These are phyloP conservation scores for Oryza glaberrima DNA, from an alignment of 176 grass and related monocot genomes.

Conservation along the genomic window DNA sequence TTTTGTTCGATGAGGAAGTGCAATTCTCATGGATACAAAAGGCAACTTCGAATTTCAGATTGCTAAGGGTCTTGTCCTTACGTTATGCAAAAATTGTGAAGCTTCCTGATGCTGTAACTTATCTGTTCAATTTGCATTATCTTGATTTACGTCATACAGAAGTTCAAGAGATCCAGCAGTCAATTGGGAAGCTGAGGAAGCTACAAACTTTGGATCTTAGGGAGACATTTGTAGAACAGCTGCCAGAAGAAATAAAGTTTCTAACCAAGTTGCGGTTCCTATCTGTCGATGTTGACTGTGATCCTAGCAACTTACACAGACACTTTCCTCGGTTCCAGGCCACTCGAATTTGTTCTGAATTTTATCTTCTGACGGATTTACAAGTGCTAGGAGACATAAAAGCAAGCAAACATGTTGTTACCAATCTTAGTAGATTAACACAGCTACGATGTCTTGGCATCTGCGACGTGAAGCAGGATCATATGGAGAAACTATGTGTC, in stretches of 20 bases:
- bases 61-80: background rate
- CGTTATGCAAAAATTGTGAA: no score
- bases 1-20: background rate
- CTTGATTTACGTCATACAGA: background rate
- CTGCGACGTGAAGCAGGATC: background rate
- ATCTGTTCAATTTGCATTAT: constrained; percentile 22
- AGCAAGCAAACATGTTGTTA: background rate
- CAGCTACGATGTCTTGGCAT: background rate
- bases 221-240: background rate
- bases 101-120: no score
- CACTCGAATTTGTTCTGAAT: background rate
- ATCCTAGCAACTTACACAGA: background rate
- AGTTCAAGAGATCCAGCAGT: background rate
- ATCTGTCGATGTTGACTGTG: background rate
- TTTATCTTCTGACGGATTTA: background rate
- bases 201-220: constrained; percentile 10
- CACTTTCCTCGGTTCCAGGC: no score
- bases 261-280: background rate
- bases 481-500: background rate
- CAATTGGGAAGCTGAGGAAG: background rate
- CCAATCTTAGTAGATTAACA: background rate
- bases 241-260: background rate
- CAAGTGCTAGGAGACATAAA: background rate
- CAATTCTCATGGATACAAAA: background rate
- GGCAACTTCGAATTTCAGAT: background rate